Percentiles rank a stretch among this genome's conserved stretches.
These are phyloP conservation scores for Suhomyces pyralidae DNA, from an alignment of 805 yeast species.

Conservation along the genomic window DNA sequence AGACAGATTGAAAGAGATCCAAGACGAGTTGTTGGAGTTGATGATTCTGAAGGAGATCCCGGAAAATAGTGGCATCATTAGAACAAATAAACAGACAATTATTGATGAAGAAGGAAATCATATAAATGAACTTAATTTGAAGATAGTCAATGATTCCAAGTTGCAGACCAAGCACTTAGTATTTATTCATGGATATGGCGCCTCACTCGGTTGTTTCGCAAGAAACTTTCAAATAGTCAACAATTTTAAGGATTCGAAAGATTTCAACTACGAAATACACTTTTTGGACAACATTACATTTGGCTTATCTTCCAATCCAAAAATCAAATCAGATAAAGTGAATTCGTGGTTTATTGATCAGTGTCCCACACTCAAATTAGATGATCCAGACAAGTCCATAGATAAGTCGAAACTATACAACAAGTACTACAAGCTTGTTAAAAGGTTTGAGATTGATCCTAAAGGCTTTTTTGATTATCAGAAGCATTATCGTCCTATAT, in stretches of 20 bases:
- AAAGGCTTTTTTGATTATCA: conserved; percentile 29
- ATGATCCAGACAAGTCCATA: conserved; percentile 19
- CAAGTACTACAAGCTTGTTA: conserved; percentile 39
- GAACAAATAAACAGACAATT: conserved; percentile 14
- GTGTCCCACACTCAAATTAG: conserved; percentile 23
- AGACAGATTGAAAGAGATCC: conserved; percentile 28
- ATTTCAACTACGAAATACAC: conserved; percentile 44
- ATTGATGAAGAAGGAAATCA: conserved; percentile 25
- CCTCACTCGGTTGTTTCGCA: conserved; percentile 55
- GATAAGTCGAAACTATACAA: conserved; percentile 26
- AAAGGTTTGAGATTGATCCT: conserved; percentile 28
- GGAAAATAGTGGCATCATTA: conserved; percentile 22
- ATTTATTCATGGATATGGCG: conserved; percentile 57
- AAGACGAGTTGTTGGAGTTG: conserved; percentile 32
- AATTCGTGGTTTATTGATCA: conserved; percentile 19
- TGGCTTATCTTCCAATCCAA: conserved; percentile 52
- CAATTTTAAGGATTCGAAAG: conserved; percentile 20
- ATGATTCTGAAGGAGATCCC: conserved; percentile 24
- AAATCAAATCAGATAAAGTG: conserved; percentile 16
- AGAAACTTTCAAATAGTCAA: conserved; percentile 47
- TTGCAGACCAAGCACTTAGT: conserved; percentile 40
- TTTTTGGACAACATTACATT: conserved; percentile 49
- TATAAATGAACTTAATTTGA: conserved; percentile 36
- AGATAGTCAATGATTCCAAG: conserved; percentile 22
- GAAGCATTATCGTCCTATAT: conserved; percentile 33